A percentile compares a stretch with the other conserved stretches of the same genome.
These are phyloP conservation scores for Ceratobasidium sp. DNA, from an alignment of 1,284 basidiomycete species.

Conservation along the genomic window DNA sequence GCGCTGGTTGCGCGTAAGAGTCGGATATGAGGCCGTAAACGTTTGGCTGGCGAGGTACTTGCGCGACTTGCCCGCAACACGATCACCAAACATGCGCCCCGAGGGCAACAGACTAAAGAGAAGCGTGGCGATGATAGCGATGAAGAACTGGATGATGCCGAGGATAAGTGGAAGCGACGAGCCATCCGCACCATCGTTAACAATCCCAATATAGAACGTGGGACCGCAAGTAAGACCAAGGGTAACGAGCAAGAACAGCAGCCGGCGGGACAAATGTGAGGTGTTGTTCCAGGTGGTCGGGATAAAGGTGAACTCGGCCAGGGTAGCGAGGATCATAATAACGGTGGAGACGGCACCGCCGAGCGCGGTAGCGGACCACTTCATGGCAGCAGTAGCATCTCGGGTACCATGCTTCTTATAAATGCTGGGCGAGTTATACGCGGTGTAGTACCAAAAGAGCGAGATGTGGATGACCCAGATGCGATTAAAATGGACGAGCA, in stretches of 20 bases:
- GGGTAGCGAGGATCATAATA: constrained; percentile 92
- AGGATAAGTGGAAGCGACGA: constrained; percentile 77
- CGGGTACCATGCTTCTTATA: constrained; percentile 72
- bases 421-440: constrained; percentile 89
- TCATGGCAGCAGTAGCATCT: constrained; percentile 71
- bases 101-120: constrained; percentile 88
- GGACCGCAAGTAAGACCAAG: constrained; percentile 86
- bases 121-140: constrained; percentile 80
- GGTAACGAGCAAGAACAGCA: constrained; percentile 83
- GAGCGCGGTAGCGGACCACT: constrained; percentile 86
- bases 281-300: constrained; percentile 98
- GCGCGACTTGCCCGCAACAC: constrained; percentile 90
- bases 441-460: constrained; percentile 92
- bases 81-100: constrained; percentile 93
- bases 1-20: constrained; percentile 66
- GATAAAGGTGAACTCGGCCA: constrained; percentile 93
- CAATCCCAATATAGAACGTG: constrained; percentile 82
- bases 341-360: constrained; percentile 88
- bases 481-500: constrained; percentile 97
- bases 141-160: constrained; percentile 90
- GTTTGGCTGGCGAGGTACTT: constrained; percentile 96
- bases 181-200: constrained; percentile 70
- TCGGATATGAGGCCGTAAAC: constrained; percentile 91
- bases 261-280: constrained; percentile 85
- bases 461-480: constrained; percentile 96